phyloP scores from a whole-genome alignment of 805 yeast species.

The Kodamaea lidongshanica region DNA sequence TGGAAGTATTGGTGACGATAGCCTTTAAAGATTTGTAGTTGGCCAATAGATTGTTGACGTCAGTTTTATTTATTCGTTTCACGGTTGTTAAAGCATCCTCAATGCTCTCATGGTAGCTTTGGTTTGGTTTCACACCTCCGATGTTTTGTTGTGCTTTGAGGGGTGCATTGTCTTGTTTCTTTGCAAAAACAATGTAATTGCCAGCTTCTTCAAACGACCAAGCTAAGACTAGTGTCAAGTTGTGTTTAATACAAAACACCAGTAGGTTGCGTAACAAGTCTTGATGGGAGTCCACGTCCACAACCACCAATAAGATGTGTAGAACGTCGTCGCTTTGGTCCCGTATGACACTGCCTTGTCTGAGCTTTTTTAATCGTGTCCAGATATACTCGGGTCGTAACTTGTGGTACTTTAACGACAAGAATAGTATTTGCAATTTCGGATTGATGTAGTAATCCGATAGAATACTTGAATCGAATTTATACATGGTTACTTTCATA shows the following conservation, averaged over 20 bases:
- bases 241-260: conserved; percentile 45
- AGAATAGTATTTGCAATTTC: conserved; percentile 50
- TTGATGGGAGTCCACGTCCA: conserved; percentile 57
- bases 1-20: conserved; percentile 29
- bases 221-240: conserved; percentile 43
- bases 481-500: conserved; percentile 48
- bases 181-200: conserved; percentile 34
- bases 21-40: conserved; percentile 41
- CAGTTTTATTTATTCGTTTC: conserved; percentile 47
- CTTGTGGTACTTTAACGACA: conserved; percentile 68
- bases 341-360: conserved; percentile 21
- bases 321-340: conserved; percentile 37
- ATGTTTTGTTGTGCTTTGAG: conserved; percentile 24
- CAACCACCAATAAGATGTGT: conserved; percentile 54
- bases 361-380: conserved; percentile 43
- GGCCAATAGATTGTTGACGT: conserved; percentile 45
- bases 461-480: conserved; percentile 47
- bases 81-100: conserved; percentile 42
- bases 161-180: conserved; percentile 32
- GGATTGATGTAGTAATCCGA: conserved; percentile 60
- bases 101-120: conserved; percentile 40
- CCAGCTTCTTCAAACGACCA: conserved; percentile 50
- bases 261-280: conserved; percentile 43
- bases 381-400: conserved; percentile 70
- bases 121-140: conserved; percentile 35